Conservation (phyloP, 2,329 filamentous ascomycete species). For the Claviceps cyperi region DNA sequence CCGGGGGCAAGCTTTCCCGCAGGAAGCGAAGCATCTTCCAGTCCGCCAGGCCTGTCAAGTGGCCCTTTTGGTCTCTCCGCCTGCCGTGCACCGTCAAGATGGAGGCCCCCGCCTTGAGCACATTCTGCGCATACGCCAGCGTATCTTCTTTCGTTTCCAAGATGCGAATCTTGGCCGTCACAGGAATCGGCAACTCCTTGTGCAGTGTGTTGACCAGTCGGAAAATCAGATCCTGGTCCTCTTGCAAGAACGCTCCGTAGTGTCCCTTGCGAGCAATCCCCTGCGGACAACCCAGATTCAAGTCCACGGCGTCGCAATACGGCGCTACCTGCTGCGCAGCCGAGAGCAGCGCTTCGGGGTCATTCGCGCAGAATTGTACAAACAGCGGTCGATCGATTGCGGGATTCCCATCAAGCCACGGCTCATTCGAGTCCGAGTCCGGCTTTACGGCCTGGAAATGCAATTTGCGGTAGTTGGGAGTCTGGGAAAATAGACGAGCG, state of each 20-base stretch:
- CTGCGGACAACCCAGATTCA: conserved; percentile 93
- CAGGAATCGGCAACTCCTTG: conserved; percentile 60
- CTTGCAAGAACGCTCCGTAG: conserved; percentile 90
- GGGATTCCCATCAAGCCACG: conserved; percentile 77
- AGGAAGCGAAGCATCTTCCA: conserved; percentile 77
- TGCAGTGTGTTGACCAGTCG: conserved; percentile 75
- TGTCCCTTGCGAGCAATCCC: conserved; percentile 83
- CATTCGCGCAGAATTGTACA: conserved; percentile 92
- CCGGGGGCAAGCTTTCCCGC: conserved; percentile 65
- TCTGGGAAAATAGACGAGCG: conserved; percentile 72
- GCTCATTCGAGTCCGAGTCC: conserved; percentile 16
- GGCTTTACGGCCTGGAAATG: conserved; percentile 60
- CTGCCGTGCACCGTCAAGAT: conserved; percentile 89
- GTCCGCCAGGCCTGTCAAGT: conserved; percentile 84
- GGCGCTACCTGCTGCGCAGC: conserved; percentile 69
- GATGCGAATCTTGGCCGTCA: conserved; percentile 90
- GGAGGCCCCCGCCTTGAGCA: conserved; percentile 76
- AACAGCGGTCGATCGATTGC: conserved; percentile 75
- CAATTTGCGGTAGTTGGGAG: conserved; percentile 57
- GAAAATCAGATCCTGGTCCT: conserved; percentile 74
- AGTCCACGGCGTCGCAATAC: conserved; percentile 86
- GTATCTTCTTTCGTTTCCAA: conserved; percentile 78
- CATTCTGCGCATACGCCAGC: conserved; percentile 75
- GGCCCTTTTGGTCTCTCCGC: conserved; percentile 82
- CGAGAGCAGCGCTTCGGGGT: conserved; percentile 62